Conservation (phyloP, 1,284 basidiomycete genomes). For the Sanghuangporus sanghuang region DNA sequence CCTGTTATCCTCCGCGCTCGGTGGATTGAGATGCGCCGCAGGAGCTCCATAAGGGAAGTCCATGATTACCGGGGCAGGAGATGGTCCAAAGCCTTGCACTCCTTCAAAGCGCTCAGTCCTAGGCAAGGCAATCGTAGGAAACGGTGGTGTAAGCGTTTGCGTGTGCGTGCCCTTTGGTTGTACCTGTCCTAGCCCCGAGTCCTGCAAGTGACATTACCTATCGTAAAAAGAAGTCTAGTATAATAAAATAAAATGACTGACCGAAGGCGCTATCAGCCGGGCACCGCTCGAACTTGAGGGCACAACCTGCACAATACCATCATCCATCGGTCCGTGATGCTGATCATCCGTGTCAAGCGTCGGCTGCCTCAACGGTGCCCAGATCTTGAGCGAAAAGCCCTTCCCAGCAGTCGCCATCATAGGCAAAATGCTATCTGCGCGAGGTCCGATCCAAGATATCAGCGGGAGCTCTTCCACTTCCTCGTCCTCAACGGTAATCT, state of each 20-base stretch:
- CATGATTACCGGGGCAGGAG: not conserved
- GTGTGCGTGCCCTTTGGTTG: not conserved
- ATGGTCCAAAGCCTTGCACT: not conserved
- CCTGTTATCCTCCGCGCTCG: not conserved
- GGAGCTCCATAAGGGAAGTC: not conserved
- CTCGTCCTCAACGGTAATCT: not conserved
- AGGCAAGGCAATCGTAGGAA: not conserved
- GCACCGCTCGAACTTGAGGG: not conserved
- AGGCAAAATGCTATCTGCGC: not conserved
- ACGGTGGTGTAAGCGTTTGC: not conserved
- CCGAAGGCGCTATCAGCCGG: not conserved
- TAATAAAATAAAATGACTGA: not conserved
- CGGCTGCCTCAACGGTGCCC: not conserved
- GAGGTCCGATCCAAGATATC: not conserved
- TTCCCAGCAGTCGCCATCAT: constrained; percentile 15
- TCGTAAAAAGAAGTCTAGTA: not conserved
- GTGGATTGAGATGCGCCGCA: not conserved
- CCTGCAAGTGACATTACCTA: not conserved
- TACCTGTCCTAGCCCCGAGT: not conserved
- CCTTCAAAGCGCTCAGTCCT: not conserved
- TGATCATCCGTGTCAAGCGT: not conserved
- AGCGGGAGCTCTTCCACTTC: constrained; percentile 11
- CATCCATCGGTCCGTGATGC: not conserved
- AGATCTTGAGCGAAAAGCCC: constrained; percentile 6
- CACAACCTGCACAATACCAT: not conserved